These are phyloP conservation scores for Candida sojae DNA, from an alignment of 1,139 yeast species.

Conservation along the genomic window DNA sequence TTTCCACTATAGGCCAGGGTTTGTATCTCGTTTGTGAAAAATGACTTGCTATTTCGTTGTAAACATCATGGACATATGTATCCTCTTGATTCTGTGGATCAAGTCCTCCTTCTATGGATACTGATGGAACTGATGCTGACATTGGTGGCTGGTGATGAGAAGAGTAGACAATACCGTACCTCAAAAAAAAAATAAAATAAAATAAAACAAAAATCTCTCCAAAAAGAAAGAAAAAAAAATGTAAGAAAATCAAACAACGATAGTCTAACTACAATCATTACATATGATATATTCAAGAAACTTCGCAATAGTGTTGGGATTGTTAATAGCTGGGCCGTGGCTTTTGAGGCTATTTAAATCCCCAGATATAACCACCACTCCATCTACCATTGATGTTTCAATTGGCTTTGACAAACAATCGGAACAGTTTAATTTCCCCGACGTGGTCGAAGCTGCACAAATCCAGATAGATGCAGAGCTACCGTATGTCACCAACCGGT, in stretches of 20 bases:
- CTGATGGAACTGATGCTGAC: constrained; percentile 31
- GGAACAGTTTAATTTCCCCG: constrained; percentile 47
- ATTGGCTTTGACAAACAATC: constrained; percentile 31
- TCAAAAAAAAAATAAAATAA: neutral
- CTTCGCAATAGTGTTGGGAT: neutral
- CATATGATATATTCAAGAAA: neutral
- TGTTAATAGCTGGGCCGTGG: neutral
- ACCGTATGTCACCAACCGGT: constrained; percentile 10
- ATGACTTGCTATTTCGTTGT: constrained; percentile 88
- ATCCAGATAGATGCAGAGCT: constrained; percentile 36
- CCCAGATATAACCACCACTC: neutral
- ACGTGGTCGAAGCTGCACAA: constrained; percentile 44
- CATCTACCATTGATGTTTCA: constrained; percentile 24
- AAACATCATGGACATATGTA: constrained; percentile 82
- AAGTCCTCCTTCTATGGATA: constrained; percentile 26
- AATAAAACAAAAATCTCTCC: neutral
- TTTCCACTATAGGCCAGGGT: constrained; percentile 96
- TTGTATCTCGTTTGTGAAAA: constrained; percentile 92
- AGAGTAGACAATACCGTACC: neutral
- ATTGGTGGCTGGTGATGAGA: constrained; percentile 12
- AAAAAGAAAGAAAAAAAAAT: too few relatives aligned
- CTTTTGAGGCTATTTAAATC: too few relatives aligned
- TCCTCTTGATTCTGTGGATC: constrained; percentile 67
- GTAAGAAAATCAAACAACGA: too few relatives aligned
- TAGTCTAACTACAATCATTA: too few relatives aligned